These are phyloP conservation scores for Pichia nakasei DNA, from an alignment of 805 yeast genomes.

Conservation along the genomic window DNA sequence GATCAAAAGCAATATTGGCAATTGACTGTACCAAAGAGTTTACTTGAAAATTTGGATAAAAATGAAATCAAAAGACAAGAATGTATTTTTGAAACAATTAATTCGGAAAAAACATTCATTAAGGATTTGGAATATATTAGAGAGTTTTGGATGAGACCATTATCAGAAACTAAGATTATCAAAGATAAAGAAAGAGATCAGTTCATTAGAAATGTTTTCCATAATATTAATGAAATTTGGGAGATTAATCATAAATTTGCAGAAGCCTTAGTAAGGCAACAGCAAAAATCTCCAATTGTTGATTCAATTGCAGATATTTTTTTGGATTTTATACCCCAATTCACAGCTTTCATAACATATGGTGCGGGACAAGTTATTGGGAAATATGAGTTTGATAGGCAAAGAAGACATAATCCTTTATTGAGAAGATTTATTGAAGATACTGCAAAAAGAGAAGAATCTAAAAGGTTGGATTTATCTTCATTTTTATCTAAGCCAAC, in stretches of 20 bases:
- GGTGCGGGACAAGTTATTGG: conserved; percentile 95
- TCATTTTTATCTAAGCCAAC: conserved; percentile 94
- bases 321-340: conserved; percentile 71
- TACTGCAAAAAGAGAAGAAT: conserved; percentile 74
- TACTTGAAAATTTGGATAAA: conserved; percentile 72
- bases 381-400: conserved; percentile 89
- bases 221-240: conserved; percentile 80
- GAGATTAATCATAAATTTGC: conserved; percentile 77
- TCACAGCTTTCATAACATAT: conserved; percentile 87
- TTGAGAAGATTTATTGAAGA: conserved; percentile 93
- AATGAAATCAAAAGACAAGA: conserved; percentile 90
- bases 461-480: conserved; percentile 82
- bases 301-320: conserved; percentile 82
- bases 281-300: conserved; percentile 76
- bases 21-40: conserved; percentile 73
- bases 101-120: conserved; percentile 91
- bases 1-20: conserved; percentile 88
- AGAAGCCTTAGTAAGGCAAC: conserved; percentile 82
- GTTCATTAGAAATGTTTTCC: conserved; percentile 85
- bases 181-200: conserved; percentile 85
- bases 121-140: conserved; percentile 88
- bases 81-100: conserved; percentile 85
- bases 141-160: conserved; percentile 89
- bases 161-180: conserved; percentile 77
- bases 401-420: conserved; percentile 78